Percentiles rank a stretch among this genome's conserved stretches.
phyloP scores from a whole-genome alignment of 2,329 filamentous ascomycete genomes.

The Magnaporthiopsis incrustans region DNA sequence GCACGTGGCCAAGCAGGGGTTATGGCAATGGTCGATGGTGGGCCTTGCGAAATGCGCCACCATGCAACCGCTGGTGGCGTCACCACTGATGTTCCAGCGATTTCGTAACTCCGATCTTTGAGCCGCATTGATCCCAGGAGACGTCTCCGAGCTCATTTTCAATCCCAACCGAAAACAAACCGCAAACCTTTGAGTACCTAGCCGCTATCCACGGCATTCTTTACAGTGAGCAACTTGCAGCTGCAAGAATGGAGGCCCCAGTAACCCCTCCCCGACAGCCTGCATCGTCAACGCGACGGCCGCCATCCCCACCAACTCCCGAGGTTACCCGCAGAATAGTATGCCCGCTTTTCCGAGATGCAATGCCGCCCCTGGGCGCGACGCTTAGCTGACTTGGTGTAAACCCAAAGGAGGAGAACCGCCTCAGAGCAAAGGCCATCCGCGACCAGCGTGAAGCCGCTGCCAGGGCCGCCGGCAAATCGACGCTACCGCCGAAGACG shows the following conservation, averaged over 20 bases:
- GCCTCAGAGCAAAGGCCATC: constrained; percentile 81
- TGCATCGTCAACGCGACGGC: constrained; percentile 17
- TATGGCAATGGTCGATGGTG: no score
- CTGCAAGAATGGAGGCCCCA: constrained; percentile 34
- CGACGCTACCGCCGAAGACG: constrained; percentile 36
- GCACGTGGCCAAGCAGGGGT: no score
- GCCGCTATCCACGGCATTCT: not conserved
- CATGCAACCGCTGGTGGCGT: not conserved
- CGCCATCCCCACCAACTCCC: constrained; percentile 42
- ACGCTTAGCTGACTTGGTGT: constrained; percentile 10
- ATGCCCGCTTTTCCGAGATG: constrained; percentile 16
- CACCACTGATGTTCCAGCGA: not conserved
- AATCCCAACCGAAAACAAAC: no score
- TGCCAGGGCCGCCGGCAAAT: constrained; percentile 34
- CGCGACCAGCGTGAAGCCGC: constrained; percentile 66
- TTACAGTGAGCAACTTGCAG: not conserved
- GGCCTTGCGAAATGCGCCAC: not conserved
- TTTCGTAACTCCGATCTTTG: not conserved
- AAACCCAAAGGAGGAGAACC: constrained; percentile 69
- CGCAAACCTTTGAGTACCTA: no score
- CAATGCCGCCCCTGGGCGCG: not conserved
- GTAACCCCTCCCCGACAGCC: constrained; percentile 34
- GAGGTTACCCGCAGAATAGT: constrained; percentile 49
- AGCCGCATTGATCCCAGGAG: not conserved
- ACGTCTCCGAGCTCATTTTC: no score